Evolutionary conservation across 805 yeast species (phyloP), one percentile per base, ranked within the genome.

Genomic region (Cyberlindnera nakhonratchasimensis): DNA sequence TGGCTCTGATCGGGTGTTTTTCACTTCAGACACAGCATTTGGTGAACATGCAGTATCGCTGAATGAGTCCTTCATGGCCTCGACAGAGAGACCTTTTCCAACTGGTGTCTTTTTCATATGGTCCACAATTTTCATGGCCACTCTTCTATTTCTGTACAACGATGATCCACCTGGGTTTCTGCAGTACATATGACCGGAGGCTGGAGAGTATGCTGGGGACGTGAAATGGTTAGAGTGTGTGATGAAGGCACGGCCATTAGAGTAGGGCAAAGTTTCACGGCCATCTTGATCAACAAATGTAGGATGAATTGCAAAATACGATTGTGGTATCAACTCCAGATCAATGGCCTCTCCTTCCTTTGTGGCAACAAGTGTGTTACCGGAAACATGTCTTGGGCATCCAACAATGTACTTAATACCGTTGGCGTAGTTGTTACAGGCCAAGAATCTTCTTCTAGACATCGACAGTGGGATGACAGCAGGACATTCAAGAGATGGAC

Each of bases 121-220:
- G 24, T 46, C 50, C 9, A 46, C 50, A 12, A 46, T 13, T 29
- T 40, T 36, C 11, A 40, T 37, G 12, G 39, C 44, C 21, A 46
- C 42, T 33, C 50, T 42, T 39, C 39, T 46, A 29, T 42, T 39
- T 42, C 50, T 46, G 37, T 46, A 46, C n/a, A 46, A 30, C 3
- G 50, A 46, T 7, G 50, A 46, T 4, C 50, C 50, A 42, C 50
- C 50, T 36, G 50, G 50, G 42, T 46, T 46, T 37, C 44, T 39
- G 36, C 50, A 46, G 31, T 35, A 36, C 10, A 46, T 25, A 25
- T 46, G 17, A 10, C 50, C 50, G 11, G 41, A 32, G 5, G 50
- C 35, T 42, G 50, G 46, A 12, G 46, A 36, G 31, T 46, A 46
- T 5, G 40, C 46, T 21, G 37, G 39, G 5, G 50, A 26, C 29